phyloP scores from a whole-genome alignment of 2,329 filamentous ascomycete genomes.

The Fusarium sublunatum region DNA sequence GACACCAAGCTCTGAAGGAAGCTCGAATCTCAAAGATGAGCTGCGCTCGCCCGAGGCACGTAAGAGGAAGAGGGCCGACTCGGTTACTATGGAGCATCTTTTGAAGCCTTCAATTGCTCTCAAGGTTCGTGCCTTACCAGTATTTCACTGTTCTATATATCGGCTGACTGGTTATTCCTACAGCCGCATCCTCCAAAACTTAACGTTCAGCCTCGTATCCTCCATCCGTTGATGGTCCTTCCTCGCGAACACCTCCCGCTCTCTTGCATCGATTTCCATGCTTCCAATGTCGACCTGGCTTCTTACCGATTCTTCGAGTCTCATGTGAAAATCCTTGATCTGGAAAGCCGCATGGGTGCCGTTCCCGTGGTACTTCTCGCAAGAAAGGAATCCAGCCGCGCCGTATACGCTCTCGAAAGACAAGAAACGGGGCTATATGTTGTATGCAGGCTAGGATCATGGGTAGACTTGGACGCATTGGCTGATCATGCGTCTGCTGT shows the following conservation, averaged over 20 bases:
- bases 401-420: constrained; percentile 73
- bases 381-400: constrained; percentile 64
- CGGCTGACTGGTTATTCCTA: constrained; percentile 13
- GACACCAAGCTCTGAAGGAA: constrained; percentile 55
- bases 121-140: constrained; percentile 55
- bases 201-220: constrained; percentile 63
- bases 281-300: constrained; percentile 62
- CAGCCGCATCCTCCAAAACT: constrained; percentile 68
- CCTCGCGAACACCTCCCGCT: constrained; percentile 69
- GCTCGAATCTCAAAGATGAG: constrained; percentile 52
- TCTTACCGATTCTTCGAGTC: constrained; percentile 69
- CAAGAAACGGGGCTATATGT: constrained; percentile 71
- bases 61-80: constrained; percentile 53
- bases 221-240: constrained; percentile 72
- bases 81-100: constrained; percentile 61
- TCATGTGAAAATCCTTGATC: constrained; percentile 71
- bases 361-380: constrained; percentile 70
- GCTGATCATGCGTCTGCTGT: constrained; percentile 59
- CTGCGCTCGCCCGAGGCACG: constrained; percentile 44
- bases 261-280: constrained; percentile 69
- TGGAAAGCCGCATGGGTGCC: constrained; percentile 68
- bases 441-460: constrained; percentile 74
- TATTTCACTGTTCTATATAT: not conserved
- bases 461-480: constrained; percentile 71
- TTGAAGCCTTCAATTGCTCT: constrained; percentile 64